Evolutionary conservation across 306 rosid species (phyloP).

Genomic region (Glycyrrhiza uralensis): DNA sequence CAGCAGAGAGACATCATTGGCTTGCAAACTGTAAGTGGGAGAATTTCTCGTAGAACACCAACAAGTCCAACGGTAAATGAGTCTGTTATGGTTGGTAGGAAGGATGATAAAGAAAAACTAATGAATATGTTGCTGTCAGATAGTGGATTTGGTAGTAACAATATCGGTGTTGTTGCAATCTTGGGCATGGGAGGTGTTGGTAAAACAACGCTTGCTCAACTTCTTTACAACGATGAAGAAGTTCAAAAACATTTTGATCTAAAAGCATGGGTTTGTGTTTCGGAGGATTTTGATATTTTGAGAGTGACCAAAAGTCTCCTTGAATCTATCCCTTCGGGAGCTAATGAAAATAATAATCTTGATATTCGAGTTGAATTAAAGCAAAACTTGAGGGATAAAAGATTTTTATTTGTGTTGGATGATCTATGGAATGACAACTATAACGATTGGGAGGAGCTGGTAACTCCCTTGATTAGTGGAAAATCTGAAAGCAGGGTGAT

Average conservation of each 20-base stretch:
- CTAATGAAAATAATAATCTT: not conserved
- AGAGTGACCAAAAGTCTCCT: too few species aligned
- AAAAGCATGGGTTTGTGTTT: not conserved
- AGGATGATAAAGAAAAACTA: conserved; percentile 13
- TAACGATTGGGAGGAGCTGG: not conserved
- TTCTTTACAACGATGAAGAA: too few species aligned
- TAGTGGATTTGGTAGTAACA: not conserved
- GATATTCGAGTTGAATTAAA: not conserved
- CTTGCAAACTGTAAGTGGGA: conserved; percentile 6
- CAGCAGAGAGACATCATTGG: conserved; percentile 35
- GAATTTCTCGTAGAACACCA: conserved; percentile 2
- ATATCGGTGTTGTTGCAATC: not conserved
- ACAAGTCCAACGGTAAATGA: conserved; percentile 24
- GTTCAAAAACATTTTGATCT: not conserved
- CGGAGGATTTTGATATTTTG: too few species aligned
- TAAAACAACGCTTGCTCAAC: too few species aligned
- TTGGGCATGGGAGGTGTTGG: too few species aligned
- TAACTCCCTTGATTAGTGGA: not conserved
- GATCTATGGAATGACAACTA: not conserved
- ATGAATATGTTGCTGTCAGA: too few species aligned
- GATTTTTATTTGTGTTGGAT: too few species aligned
- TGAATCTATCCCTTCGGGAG: not conserved
- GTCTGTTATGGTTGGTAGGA: conserved; percentile 11
- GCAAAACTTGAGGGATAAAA: not conserved
- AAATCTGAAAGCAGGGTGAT: not conserved